Percentiles rank a stretch among this genome's conserved stretches.
phyloP scores from a whole-genome alignment of 176 grass and related monocot genomes.

The Oryza coarctata region DNA sequence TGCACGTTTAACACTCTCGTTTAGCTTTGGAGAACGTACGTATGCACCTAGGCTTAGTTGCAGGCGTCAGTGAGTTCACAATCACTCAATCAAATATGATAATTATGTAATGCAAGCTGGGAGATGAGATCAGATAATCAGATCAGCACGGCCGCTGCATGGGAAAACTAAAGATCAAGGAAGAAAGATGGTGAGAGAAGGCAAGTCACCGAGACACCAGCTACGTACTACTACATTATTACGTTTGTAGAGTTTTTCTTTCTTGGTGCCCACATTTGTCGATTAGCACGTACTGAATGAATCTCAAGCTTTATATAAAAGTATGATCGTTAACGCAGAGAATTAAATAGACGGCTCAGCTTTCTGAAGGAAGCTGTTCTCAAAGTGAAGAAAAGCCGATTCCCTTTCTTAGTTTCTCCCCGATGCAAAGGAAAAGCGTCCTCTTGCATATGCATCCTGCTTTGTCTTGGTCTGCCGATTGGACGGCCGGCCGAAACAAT shows the following conservation, averaged over 20 bases:
- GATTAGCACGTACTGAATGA: background rate
- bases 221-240: background rate
- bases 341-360: background rate
- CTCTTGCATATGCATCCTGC: background rate
- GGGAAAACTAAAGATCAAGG: background rate
- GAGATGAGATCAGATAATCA: background rate
- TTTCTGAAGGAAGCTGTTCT: background rate
- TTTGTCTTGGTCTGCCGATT: background rate
- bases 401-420: background rate
- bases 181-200: slow-evolving; percentile 21
- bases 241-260: background rate
- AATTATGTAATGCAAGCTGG: background rate
- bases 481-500: background rate
- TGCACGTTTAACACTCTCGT: background rate
- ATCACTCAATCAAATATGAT: background rate
- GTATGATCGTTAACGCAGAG: background rate
- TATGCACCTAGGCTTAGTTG: background rate
- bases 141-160: background rate
- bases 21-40: background rate
- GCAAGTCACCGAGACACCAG: slow-evolving; percentile 11
- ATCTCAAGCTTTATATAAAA: background rate
- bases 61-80: background rate
- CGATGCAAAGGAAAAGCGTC: slow-evolving; percentile 15
- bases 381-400: background rate
- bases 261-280: background rate